Conservation (phyloP, 78 protist genomes). For the Dictyostelium citrinum region DNA sequence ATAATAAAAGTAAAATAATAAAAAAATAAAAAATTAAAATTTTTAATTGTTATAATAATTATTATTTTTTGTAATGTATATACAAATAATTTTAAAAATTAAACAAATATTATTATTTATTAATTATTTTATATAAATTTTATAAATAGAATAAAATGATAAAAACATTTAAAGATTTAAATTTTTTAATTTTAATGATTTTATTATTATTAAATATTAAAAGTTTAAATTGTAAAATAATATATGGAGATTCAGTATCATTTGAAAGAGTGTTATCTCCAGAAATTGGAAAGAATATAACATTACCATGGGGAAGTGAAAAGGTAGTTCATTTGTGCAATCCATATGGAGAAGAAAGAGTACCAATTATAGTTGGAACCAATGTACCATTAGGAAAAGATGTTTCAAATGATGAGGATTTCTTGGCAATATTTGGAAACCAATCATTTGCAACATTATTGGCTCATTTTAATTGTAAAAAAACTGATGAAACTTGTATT, state of each 20-base stretch:
- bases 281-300: neutral
- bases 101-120: no score
- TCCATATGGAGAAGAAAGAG: neutral
- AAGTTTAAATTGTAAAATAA: neutral
- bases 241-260: neutral
- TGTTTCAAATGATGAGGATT: neutral
- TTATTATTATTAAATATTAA: neutral
- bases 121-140: no score
- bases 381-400: neutral
- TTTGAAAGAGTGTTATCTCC: neutral
- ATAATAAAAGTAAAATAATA: no score
- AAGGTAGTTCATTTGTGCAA: neutral
- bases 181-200: neutral
- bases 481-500: neutral
- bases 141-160: no score
- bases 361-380: neutral
- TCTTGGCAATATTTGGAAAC: neutral
- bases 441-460: neutral
- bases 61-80: no score
- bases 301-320: neutral
- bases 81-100: no score
- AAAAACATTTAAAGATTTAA: neutral
- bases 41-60: no score
- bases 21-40: no score
- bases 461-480: slow-evolving; percentile 40